Evolutionary conservation across 169 alveolate genomes (phyloP), one percentile per base, ranked within the genome.

Genomic region (Besnoitia besnoiti): DNA sequence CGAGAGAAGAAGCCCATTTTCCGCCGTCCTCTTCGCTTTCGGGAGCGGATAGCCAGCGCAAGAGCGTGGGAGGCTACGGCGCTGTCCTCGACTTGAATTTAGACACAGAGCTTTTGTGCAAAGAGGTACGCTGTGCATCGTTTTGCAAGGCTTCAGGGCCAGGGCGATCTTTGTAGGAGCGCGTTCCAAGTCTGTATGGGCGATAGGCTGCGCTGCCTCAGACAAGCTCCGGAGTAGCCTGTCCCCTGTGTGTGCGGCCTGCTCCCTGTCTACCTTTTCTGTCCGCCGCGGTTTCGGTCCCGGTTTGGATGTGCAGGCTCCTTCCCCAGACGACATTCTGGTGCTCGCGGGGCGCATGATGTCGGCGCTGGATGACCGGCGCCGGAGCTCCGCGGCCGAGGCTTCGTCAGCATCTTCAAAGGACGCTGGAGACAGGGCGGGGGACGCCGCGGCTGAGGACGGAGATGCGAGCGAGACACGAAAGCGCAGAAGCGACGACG

Each of bases 251-350:
- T n/a, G n/a, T n/a, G n/a, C n/a, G n/a, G n/a, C n/a, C n/a, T n/a
- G n/a, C n/a, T n/a, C n/a, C n/a, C n/a, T n/a, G n/a, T n/a, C n/a
- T n/a, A 10, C 40, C 8, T 33, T 67, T 67, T 10, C 37, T 30
- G 16, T 24, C 80, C 24, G 37, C 24, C 24, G 16, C 40, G 19
- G 16, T 35, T 35, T 12, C 87, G 87, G 16, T 77, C 35, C 30
- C 27, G 16, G 50, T 77, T 30, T 19, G 21, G 21, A 12, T 19
- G 82, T 12, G 12, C 91, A 91, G 91, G 77, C 21, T 40, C 91
- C 94, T 51, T 75, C 90, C 19, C 89, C 94, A 21, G 94, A 84
- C 21, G 94, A 91, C 82, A 85, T 85, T 50, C 77, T 85, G 73
- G 59, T 85, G 5, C 75, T 85, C 42, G 90, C 94, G 2, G 90